These are phyloP conservation scores for Leccinum broughii DNA, from an alignment of 768 basidiomycete species.

Conservation along the genomic window DNA sequence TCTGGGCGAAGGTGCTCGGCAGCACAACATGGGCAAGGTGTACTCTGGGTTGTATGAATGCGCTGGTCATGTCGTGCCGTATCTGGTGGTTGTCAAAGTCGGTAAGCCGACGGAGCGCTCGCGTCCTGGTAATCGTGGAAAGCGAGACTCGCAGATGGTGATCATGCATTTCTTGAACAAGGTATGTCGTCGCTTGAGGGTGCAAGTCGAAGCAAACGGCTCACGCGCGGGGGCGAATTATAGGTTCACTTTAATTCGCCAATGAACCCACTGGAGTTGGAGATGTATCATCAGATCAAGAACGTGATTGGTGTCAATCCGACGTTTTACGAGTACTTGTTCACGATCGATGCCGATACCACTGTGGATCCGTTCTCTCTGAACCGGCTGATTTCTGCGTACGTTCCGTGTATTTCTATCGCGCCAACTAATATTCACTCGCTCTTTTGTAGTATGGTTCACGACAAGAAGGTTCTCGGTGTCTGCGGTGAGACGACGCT, in stretches of 20 bases:
- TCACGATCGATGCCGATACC: slow-evolving; percentile 95
- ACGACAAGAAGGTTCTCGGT: slow-evolving; percentile 91
- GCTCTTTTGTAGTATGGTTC: slow-evolving; percentile 75
- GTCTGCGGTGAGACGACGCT: slow-evolving; percentile 95
- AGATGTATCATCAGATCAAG: slow-evolving; percentile 99
- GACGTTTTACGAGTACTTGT: slow-evolving; percentile 94
- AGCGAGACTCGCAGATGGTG: slow-evolving; percentile 96
- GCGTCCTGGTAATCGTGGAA: slow-evolving; percentile 95
- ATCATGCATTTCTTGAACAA: slow-evolving; percentile 98
- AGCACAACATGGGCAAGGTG: slow-evolving; percentile 98
- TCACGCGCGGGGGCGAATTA: neutral
- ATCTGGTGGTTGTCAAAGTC: slow-evolving; percentile 87
- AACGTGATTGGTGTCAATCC: slow-evolving; percentile 99
- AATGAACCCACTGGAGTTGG: slow-evolving; percentile 96
- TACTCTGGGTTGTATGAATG: slow-evolving; percentile 96
- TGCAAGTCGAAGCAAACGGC: neutral
- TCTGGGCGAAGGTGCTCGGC: slow-evolving; percentile 91
- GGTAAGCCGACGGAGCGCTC: slow-evolving; percentile 94
- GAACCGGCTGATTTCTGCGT: slow-evolving; percentile 93
- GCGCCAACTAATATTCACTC: neutral
- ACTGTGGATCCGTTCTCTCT: slow-evolving; percentile 85
- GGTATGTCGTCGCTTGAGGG: slow-evolving; percentile 40
- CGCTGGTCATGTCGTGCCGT: slow-evolving; percentile 94
- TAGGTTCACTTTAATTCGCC: slow-evolving; percentile 96
- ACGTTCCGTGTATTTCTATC: slow-evolving; percentile 12